Conservation (phyloP, 2,329 filamentous ascomycete species). For the Monilinia laxa region DNA sequence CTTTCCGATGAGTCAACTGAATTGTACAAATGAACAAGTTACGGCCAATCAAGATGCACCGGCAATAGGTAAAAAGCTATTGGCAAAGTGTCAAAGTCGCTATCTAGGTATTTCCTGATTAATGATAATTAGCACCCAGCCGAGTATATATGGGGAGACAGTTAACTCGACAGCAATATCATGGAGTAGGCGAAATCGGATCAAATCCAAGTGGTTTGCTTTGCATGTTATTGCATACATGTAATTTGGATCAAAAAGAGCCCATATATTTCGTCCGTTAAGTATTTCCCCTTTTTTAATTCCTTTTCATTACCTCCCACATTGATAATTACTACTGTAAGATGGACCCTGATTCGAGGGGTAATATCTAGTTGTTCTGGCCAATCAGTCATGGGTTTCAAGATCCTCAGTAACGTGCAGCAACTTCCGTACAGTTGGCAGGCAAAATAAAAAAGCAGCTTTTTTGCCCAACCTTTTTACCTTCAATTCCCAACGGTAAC, state of each 20-base stretch:
- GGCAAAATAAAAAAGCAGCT: conserved; percentile 10
- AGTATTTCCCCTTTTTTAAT: conserved; percentile 1
- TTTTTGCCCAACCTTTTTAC: conserved; percentile 20
- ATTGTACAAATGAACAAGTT: not conserved
- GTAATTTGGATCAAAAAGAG: not conserved
- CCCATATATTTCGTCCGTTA: not conserved
- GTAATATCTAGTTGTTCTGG: conserved; percentile 12
- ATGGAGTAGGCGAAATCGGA: not conserved
- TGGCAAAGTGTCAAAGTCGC: conserved; percentile 7
- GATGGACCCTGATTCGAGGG: conserved; percentile 24
- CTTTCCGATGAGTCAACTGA: conserved; percentile 2
- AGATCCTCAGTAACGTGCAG: conserved; percentile 18
- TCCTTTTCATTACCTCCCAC: conserved; percentile 10
- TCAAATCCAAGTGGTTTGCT: not conserved
- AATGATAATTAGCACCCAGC: conserved; percentile 4
- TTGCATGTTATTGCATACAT: not conserved
- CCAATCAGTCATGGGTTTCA: conserved; percentile 11
- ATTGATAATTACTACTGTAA: conserved; percentile 7
- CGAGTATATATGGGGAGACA: not conserved
- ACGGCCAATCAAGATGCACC: not conserved
- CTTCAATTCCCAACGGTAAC: conserved; percentile 21
- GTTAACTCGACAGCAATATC: conserved; percentile 1
- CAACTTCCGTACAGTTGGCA: conserved; percentile 21
- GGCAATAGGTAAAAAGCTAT: conserved; percentile 5
- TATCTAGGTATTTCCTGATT: not conserved